Evolutionary conservation across 768 basidiomycete genomes (phyloP).

Genomic region (Sporobolomyces pararoseus): DNA sequence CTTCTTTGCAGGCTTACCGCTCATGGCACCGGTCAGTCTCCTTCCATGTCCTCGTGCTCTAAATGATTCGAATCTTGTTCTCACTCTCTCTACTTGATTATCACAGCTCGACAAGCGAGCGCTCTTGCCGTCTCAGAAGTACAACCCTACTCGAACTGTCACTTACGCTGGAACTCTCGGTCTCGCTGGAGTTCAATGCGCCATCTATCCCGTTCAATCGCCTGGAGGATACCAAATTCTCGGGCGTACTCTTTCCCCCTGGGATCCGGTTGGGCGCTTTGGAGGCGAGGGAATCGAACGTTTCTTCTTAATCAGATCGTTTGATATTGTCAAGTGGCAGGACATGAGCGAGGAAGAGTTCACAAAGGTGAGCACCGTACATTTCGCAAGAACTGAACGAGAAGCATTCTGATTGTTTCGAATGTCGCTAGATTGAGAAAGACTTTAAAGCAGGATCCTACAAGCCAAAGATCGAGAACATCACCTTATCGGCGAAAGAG

Average conservation of each 20-base stretch:
- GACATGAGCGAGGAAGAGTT: slow-evolving; percentile 56
- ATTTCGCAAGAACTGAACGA: neutral
- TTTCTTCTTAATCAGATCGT: slow-evolving; percentile 63
- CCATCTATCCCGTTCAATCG: slow-evolving; percentile 59
- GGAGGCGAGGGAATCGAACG: slow-evolving; percentile 53
- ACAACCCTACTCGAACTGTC: slow-evolving; percentile 67
- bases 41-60: neutral
- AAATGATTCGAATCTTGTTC: slow-evolving; percentile 46
- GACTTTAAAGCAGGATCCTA: slow-evolving; percentile 43
- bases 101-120: slow-evolving; percentile 59
- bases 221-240: slow-evolving; percentile 63
- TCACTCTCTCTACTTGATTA: slow-evolving; percentile 56
- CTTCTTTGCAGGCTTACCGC: slow-evolving; percentile 1
- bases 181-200: slow-evolving; percentile 63
- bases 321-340: slow-evolving; percentile 55
- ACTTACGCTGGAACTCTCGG: slow-evolving; percentile 70
- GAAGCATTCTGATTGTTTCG: too few relatives aligned
- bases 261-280: slow-evolving; percentile 62
- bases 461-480: slow-evolving; percentile 54
- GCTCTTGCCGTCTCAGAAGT: slow-evolving; percentile 65
- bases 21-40: slow-evolving; percentile 8
- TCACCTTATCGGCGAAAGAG: slow-evolving; percentile 56
- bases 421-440: slow-evolving; percentile 6
- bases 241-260: slow-evolving; percentile 63
- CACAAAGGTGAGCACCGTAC: slow-evolving; percentile 52